Evolutionary conservation across 78 protist genomes (phyloP).

Genomic region (Dictyostelium capitatum): DNA sequence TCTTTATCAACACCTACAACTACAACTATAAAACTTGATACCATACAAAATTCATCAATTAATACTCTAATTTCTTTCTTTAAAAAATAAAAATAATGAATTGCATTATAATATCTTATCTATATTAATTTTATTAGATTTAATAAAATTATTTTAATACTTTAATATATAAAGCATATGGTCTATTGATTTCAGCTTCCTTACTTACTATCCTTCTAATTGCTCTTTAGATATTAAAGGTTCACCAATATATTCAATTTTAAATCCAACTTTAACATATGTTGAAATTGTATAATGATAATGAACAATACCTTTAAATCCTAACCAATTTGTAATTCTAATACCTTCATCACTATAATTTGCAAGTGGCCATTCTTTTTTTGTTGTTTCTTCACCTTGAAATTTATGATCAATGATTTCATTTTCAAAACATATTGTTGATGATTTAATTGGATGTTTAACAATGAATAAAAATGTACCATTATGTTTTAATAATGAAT

Average conservation of each 20-base stretch:
- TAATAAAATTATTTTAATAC: not conserved
- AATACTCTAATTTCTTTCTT: no score
- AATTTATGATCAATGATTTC: not conserved
- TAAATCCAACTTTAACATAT: not conserved
- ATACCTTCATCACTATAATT: slow-evolving; percentile 4
- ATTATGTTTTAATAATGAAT: not conserved
- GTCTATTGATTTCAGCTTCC: not conserved
- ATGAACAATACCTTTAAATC: not conserved
- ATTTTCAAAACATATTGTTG: not conserved
- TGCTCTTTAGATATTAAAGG: not conserved
- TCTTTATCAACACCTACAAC: no score
- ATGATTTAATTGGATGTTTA: not conserved
- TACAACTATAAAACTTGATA: no score
- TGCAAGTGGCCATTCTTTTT: not conserved
- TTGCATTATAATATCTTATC: no score
- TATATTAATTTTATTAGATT: no score
- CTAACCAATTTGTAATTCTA: not conserved
- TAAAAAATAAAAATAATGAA: no score
- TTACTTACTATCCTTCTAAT: not conserved
- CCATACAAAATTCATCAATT: no score
- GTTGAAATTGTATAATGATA: slow-evolving; percentile 4
- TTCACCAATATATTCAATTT: not conserved
- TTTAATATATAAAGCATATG: not conserved
- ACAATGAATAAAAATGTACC: not conserved
- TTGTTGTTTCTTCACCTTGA: not conserved